Percentiles rank a stretch among this genome's conserved stretches.
phyloP scores from a whole-genome alignment of 768 basidiomycete species.

The Lepiota subincarnata region DNA sequence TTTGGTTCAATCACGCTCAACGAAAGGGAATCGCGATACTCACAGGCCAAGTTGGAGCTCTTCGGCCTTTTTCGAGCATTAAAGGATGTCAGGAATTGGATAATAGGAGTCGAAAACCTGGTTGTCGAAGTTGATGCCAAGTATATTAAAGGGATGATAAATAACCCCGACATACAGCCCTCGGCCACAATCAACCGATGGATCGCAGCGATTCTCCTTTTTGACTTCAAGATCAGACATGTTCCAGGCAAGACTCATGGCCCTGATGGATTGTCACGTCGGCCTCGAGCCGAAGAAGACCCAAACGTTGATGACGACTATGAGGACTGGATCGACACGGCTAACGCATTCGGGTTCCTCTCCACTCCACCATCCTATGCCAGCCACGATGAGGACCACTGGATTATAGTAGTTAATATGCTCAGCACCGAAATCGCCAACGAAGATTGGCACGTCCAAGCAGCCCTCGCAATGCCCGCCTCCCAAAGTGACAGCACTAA shows the following conservation, averaged over 20 bases:
- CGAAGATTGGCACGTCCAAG: too few species aligned
- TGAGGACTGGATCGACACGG: slow-evolving; percentile 21
- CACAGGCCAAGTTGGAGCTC: slow-evolving; percentile 31
- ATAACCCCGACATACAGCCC: slow-evolving; percentile 27
- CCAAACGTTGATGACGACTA: slow-evolving; percentile 12
- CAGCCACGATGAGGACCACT: too few species aligned
- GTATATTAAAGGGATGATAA: slow-evolving; percentile 30
- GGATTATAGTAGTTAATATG: too few species aligned
- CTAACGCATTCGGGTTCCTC: not conserved
- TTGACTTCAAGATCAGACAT: slow-evolving; percentile 23
- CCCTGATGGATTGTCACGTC: slow-evolving; percentile 19
- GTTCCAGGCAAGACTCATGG: slow-evolving; percentile 16
- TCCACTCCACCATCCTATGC: too few species aligned
- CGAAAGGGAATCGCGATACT: slow-evolving; percentile 21
- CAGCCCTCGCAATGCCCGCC: too few species aligned
- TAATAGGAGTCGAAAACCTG: slow-evolving; percentile 23
- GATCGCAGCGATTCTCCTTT: slow-evolving; percentile 24
- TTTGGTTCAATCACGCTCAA: too few species aligned
- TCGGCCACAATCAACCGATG: slow-evolving; percentile 26
- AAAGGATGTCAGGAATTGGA: slow-evolving; percentile 15
- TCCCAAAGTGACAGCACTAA: too few species aligned
- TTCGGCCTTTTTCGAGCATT: slow-evolving; percentile 25
- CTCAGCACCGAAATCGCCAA: too few species aligned
- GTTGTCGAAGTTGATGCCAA: slow-evolving; percentile 27
- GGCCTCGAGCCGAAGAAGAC: slow-evolving; percentile 6